Evolutionary conservation across 192 early-diverging fungal species (phyloP), one percentile per base, ranked within the genome.

Genomic region (Cetraspora pellucida): DNA sequence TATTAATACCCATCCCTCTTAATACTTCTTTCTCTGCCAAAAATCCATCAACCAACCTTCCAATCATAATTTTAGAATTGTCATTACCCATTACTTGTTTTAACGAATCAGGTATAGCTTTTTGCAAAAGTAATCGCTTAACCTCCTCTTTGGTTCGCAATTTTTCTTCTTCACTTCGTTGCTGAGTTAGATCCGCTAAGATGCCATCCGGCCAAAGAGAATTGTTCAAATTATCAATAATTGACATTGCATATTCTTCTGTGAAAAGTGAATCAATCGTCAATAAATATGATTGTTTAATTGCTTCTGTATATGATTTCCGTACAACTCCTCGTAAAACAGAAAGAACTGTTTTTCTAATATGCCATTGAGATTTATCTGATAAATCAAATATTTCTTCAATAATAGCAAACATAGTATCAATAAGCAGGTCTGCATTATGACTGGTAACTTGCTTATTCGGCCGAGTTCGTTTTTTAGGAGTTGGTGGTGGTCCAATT

Each of bases 371-470:
- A 28, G 70, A 72, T 72, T 72, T 72, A n/a, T 31, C 50, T 55
- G 70, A 72, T 72, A 72, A 72, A 72, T 72, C 70, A 43, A 72
- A 72, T 72, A 72, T 72, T 55, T 72, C 70, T 72, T 72, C 70
- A 9, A 72, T 50, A 25, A 72, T 19, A n/a, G 70, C 70, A 72
- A 72, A 72, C 17, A 57, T n/a, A 31, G 52, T 52, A 16, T 72
- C 70, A 23, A 72, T 72, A 31, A 72, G 19, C 17, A 72, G 23
- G 43, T 72, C 52, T 55, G 46, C 54, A 55, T 72, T 50, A 28
- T 72, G 50, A 55, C 70, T 21, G 4, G 70, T 57, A 10, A 72
- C 37, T 19, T 55, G 50, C 54, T 72, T 72, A 31, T 72, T 52
- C 54, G 49, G 70, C 55, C 70, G 17, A 10, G 28, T 14, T n/a